These are phyloP conservation scores for Sordariomycetes sp. DNA, from an alignment of 2,329 filamentous ascomycete genomes.

Conservation along the genomic window DNA sequence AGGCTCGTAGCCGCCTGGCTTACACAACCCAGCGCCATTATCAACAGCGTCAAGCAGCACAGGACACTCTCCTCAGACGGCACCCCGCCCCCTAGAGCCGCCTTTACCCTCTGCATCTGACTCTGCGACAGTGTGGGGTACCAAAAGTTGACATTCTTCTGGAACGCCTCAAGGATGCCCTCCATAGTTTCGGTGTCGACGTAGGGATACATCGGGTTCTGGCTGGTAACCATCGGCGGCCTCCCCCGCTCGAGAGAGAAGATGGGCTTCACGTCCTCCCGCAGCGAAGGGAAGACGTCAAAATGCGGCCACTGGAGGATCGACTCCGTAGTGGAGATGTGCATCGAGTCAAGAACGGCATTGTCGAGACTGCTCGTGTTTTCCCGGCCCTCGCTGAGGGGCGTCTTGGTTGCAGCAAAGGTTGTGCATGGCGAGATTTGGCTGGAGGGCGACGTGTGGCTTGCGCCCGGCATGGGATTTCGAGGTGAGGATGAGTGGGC, in stretches of 20 bases:
- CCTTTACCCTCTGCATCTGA: constrained; percentile 19
- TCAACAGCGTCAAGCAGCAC: constrained; percentile 28
- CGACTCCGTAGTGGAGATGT: constrained; percentile 35
- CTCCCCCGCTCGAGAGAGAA: constrained; percentile 32
- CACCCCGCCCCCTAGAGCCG: constrained; percentile 17
- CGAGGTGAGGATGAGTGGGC: not conserved
- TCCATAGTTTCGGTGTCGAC: constrained; percentile 25
- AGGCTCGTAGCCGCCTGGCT: constrained; percentile 19
- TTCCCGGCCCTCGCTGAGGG: constrained; percentile 10
- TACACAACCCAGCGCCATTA: constrained; percentile 33
- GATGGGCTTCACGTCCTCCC: constrained; percentile 27
- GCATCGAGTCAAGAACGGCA: constrained; percentile 33
- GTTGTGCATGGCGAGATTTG: not conserved
- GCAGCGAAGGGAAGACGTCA: constrained; percentile 25
- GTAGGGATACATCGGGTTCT: constrained; percentile 25
- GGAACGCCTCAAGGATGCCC: constrained; percentile 26
- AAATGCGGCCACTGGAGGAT: constrained; percentile 38
- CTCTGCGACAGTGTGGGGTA: constrained; percentile 32
- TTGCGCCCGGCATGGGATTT: not conserved
- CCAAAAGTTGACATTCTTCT: constrained; percentile 35
- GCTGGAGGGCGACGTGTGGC: not conserved
- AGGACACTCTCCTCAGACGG: constrained; percentile 21
- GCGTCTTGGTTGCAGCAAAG: constrained; percentile 9
- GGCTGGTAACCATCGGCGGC: constrained; percentile 17
- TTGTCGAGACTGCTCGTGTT: constrained; percentile 23